Percentiles rank a stretch among this genome's conserved stretches.
Evolutionary conservation across 2,329 filamentous ascomycete species (phyloP).

Genomic region (Pseudogymnoascus sp.): DNA sequence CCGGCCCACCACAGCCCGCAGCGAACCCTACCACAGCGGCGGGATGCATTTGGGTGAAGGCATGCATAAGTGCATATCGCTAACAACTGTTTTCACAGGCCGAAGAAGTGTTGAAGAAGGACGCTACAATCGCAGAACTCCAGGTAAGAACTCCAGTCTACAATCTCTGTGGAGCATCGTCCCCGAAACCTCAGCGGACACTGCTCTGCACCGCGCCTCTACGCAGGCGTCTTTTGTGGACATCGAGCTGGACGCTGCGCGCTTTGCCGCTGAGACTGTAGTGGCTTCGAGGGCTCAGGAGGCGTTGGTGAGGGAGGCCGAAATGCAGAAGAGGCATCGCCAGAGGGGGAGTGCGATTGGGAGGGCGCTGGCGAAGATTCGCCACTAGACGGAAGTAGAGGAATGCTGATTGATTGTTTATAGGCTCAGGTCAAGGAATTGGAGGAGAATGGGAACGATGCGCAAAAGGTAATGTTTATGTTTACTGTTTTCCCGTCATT

Average conservation of each 20-base stretch:
- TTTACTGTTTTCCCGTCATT: neutral
- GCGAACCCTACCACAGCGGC: neutral
- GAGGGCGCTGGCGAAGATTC: neutral
- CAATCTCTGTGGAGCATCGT: neutral
- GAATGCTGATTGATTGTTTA: neutral
- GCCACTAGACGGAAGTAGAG: neutral
- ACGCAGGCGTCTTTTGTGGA: neutral
- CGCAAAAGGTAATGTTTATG: constrained; percentile 2
- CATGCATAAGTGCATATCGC: neutral
- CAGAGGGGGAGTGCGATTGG: neutral
- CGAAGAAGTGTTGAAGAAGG: constrained; percentile 3
- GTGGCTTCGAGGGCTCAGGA: neutral
- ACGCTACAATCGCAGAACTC: constrained; percentile 1
- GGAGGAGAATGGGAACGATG: constrained; percentile 8
- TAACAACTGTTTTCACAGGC: neutral
- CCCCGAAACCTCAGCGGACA: neutral
- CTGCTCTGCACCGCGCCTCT: neutral
- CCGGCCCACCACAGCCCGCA: neutral
- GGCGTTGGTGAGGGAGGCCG: neutral
- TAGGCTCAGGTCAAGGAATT: constrained; percentile 5
- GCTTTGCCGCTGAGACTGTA: neutral
- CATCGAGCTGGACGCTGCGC: neutral
- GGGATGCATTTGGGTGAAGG: neutral
- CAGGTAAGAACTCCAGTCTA: neutral
- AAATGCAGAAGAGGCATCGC: neutral